These are phyloP conservation scores for Trichosporon inkin DNA, from an alignment of 1,284 basidiomycete species.

Conservation along the genomic window DNA sequence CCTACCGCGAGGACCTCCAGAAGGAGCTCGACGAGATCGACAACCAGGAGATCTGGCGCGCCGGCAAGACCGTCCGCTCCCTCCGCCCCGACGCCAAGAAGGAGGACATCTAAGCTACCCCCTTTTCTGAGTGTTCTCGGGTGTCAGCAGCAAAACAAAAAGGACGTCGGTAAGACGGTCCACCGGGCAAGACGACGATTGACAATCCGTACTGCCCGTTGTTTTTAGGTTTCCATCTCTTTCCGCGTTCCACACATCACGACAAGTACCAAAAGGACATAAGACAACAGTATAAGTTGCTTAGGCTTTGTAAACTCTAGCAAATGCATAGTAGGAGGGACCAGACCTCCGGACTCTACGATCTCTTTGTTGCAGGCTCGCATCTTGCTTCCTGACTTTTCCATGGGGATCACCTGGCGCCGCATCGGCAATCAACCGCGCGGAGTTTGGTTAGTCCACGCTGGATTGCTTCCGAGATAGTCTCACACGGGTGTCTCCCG, in stretches of 20 bases:
- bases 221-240: slow-evolving; percentile 5
- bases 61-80: slow-evolving; percentile 61
- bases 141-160: neutral
- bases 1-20: slow-evolving; percentile 90
- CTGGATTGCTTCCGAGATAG: no score
- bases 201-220: neutral
- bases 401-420: no score
- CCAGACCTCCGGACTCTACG: slow-evolving; percentile 1
- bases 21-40: slow-evolving; percentile 94
- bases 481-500: no score
- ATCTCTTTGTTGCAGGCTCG: neutral
- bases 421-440: no score
- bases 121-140: neutral
- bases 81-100: slow-evolving; percentile 49
- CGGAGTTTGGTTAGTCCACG: no score
- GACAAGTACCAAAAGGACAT: neutral
- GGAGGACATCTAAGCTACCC: slow-evolving; percentile 40
- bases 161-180: neutral
- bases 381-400: neutral
- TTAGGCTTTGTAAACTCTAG: slow-evolving; percentile 3
- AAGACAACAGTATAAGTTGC: slow-evolving; percentile 5
- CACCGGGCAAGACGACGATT: neutral
- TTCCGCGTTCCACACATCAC: neutral
- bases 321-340: slow-evolving; percentile 8
- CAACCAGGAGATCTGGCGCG: slow-evolving; percentile 86